Base-by-base conservation (phyloP, 805 yeast species). In the Soucietia sequanensis region DNA sequence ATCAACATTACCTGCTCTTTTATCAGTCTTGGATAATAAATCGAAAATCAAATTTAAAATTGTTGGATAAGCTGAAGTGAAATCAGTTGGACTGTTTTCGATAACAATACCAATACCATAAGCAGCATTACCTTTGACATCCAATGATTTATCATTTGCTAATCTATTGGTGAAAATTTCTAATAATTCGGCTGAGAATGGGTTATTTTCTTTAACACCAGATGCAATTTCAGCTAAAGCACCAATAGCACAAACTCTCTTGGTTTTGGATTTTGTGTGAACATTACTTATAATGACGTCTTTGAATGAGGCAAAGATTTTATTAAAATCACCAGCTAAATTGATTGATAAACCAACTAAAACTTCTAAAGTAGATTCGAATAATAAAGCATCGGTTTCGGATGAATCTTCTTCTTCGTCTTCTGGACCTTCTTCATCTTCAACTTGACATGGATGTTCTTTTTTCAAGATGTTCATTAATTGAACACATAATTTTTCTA, bases 41-140 rank as follows among this genome's bases (percentile, higher is more conserved):
- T 83, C 84, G 62, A 77, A 78, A 55, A 93, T 71, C 50, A 89
- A 68, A 56, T 82, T 81, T 58, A 93, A 74, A 38, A 91, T 77
- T 31, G 78, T 70, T 43, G 80, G 81, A 65, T 81, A 91, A 30
- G 76, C 67, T 24, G 80, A 60, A 25, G 84, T 66, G 45, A 82
- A 72, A 50, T 81, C 85, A 19, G 81, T 68, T 38, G 74, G 50
- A 50, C 71, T 68, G 62, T 65, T 48, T 52, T 76, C 78, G 41
- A 80, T 60, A 41, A 89, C 63, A 41, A 89, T 62, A 50, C 99
- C 99, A 47, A 86, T 80, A 70, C 98, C 99, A 59, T 88, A 93
- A 12, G 97, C 96, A 34, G 97, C 91, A 50, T 89, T 86, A 50
- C 96, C 90, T 65, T 91, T 84, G 39, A 88, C 97, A 56, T 88